Percentiles rank a stretch among this genome's conserved stretches.
These are phyloP conservation scores for Alternaria tenuissima DNA, from an alignment of 2,329 filamentous ascomycete species.

Conservation along the genomic window DNA sequence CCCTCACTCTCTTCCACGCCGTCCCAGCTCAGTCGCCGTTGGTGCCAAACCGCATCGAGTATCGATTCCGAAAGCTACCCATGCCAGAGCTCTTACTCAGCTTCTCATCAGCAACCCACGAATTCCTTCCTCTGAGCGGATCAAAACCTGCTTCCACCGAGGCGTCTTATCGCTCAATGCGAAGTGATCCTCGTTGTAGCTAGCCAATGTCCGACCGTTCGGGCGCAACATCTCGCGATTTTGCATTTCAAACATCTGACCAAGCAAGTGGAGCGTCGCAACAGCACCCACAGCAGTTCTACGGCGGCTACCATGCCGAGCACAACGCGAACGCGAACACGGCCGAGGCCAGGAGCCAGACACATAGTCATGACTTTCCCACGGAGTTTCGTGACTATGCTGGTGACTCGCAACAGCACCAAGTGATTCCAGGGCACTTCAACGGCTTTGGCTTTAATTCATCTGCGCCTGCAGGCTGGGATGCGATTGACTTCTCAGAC, in stretches of 20 bases:
- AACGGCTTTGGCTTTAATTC: slow-evolving; percentile 33
- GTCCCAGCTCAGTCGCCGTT: neutral
- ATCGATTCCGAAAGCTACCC: slow-evolving; percentile 3
- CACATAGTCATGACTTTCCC: slow-evolving; percentile 24
- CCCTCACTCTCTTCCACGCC: neutral
- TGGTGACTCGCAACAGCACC: slow-evolving; percentile 23
- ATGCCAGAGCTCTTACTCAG: slow-evolving; percentile 15
- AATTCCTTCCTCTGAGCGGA: neutral
- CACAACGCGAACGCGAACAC: slow-evolving; percentile 37
- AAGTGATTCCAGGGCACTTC: slow-evolving; percentile 28
- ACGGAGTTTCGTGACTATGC: slow-evolving; percentile 30
- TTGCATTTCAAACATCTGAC: slow-evolving; percentile 47
- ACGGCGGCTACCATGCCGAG: slow-evolving; percentile 39
- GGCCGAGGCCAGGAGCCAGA: slow-evolving; percentile 26
- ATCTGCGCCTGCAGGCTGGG: slow-evolving; percentile 44
- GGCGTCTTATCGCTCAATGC: slow-evolving; percentile 20
- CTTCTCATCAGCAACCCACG: slow-evolving; percentile 10
- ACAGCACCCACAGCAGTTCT: slow-evolving; percentile 27
- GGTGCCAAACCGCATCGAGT: neutral
- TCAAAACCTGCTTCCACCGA: slow-evolving; percentile 2
- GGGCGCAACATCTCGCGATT: slow-evolving; percentile 35
- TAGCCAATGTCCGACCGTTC: slow-evolving; percentile 43
- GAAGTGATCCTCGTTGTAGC: slow-evolving; percentile 21
- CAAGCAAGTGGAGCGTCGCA: slow-evolving; percentile 36
- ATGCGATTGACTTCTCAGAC: slow-evolving; percentile 46